Evolutionary conservation across 2,329 filamentous ascomycete genomes (phyloP), one percentile per base, ranked within the genome.

Genomic region (Ciborinia camelliae): DNA sequence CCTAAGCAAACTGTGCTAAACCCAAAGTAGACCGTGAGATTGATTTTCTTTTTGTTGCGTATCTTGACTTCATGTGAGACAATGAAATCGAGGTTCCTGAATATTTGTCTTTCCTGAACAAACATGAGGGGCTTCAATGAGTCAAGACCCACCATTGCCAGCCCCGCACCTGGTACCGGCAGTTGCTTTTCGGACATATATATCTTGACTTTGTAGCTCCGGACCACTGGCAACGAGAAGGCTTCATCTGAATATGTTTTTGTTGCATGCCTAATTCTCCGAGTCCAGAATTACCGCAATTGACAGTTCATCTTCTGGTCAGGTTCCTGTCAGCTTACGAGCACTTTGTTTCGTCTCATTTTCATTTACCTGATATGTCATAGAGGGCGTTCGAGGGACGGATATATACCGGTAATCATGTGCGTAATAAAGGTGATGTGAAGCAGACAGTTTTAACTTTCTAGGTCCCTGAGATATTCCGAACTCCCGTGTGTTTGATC

Each of bases 211-310:
- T 35, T 45, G 23, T 32, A 8, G 23, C n/a, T 45, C 30, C 4
- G 30, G n/a, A 14, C 39, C n/a, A 35, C 37, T 48, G n/a, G 39
- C 15, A 26, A 28, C 39, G 9, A 35, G 7, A 37, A 26, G 1
- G 35, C 39, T 57, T 37, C 51, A 55, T 48, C 37, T 47, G 10
- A 23, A 32, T 12, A 43, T 28, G 20, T 4, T 45, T 37, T 39
- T 63, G 61, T 63, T 63, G 61, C 61, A 63, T n/a, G 39, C 37
- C 51, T 63, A 63, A 63, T 63, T 63, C 39, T 63, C 61, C 61
- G 51, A 30, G 3, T 37, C n/a, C n/a, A 47, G 14, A 7, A 20
- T 58, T 35, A 26, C 23, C 12, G 32, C 20, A 32, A 28, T 12
- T 30, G 12, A n/a, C 23, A n/a, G 41, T 35, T 14, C 41, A 47